Base-by-base conservation (phyloP, 75 land plant genomes). In the Sequoia sempervirens region DNA sequence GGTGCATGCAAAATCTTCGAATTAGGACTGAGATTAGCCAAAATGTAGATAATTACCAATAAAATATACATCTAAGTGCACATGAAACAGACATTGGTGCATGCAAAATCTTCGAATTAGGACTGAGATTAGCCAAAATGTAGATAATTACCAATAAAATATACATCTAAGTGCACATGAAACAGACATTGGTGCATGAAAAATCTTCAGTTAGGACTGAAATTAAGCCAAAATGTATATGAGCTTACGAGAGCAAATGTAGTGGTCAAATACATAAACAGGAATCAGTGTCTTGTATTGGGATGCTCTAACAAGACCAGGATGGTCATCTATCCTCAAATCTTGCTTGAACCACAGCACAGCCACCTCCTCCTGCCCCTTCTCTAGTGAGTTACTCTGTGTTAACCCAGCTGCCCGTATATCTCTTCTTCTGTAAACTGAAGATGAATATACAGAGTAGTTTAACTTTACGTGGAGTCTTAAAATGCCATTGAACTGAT, bases 301-400 rank as follows among this genome's bases (percentile, higher is more conserved):
- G 23, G 85, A n/a, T 28, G 93, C 94, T 13, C 88, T 85, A 45
- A 85, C 87, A 23, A 95, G 90, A 3, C 93, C 98, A 1, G 92
- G 95, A 66, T 96, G 98, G 83, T 96, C 98, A 82, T 96, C 95
- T 28, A 91, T 40, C 40, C 98, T 90, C 83, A 96, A 90, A 83
- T 96, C 98, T 17, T 95, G 91, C 89, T 95, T 96, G 92, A 93
- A 96, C 98, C 96, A 94, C 30, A 94, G 81, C 61, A 94, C 43
- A 1, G 93, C 93, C 40, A 82, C 83, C 11, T 43, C 47, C 8
- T 41, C 46, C 45, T 76, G 46, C 11, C 12, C 13, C 28, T 26
- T n/a, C 12, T 26, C 80, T 37, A 12, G 2, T 20, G 2, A 23
- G 1, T 18, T 38, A 5, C 20, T 75, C 43, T 75, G 26, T 18